These are phyloP conservation scores for Xerocomus amazonicus DNA, from an alignment of 1,284 basidiomycete species.

Conservation along the genomic window DNA sequence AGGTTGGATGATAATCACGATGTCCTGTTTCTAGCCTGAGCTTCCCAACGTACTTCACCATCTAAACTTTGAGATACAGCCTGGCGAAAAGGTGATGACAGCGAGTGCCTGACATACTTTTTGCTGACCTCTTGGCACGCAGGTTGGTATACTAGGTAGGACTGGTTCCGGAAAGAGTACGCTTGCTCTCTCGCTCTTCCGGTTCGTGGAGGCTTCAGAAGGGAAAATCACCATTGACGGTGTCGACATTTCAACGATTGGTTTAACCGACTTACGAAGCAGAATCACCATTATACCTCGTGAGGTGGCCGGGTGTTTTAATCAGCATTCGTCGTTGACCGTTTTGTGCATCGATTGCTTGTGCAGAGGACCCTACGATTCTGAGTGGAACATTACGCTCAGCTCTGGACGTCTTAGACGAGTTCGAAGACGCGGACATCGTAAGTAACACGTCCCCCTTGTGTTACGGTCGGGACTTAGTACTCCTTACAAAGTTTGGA, in stretches of 20 bases:
- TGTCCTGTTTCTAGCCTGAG: constrained; percentile 52
- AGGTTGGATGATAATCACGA: not conserved
- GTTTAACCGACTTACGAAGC: constrained; percentile 82
- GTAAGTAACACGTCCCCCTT: constrained; percentile 41
- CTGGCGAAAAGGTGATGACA: constrained; percentile 65
- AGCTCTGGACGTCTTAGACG: constrained; percentile 85
- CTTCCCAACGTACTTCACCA: constrained; percentile 85
- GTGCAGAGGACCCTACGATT: constrained; percentile 83
- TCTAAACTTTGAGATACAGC: constrained; percentile 72
- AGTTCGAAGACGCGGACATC: constrained; percentile 85
- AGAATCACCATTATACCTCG: constrained; percentile 91
- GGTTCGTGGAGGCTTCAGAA: constrained; percentile 86
- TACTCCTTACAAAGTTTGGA: constrained; percentile 57
- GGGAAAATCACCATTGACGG: constrained; percentile 85
- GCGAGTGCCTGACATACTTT: not conserved
- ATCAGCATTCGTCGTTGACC: not conserved
- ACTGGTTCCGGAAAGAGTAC: constrained; percentile 92
- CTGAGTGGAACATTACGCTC: constrained; percentile 83
- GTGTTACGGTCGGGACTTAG: constrained; percentile 2
- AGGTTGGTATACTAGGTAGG: constrained; percentile 84
- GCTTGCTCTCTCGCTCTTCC: constrained; percentile 90
- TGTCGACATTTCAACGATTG: constrained; percentile 82
- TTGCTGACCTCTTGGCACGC: constrained; percentile 6
- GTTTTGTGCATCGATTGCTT: not conserved
- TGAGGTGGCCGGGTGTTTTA: constrained; percentile 35